A percentile compares a stretch with the other conserved stretches of the same genome.
Conservation (phyloP, 2,329 filamentous ascomycete species). For the Thielaviopsis populi region DNA sequence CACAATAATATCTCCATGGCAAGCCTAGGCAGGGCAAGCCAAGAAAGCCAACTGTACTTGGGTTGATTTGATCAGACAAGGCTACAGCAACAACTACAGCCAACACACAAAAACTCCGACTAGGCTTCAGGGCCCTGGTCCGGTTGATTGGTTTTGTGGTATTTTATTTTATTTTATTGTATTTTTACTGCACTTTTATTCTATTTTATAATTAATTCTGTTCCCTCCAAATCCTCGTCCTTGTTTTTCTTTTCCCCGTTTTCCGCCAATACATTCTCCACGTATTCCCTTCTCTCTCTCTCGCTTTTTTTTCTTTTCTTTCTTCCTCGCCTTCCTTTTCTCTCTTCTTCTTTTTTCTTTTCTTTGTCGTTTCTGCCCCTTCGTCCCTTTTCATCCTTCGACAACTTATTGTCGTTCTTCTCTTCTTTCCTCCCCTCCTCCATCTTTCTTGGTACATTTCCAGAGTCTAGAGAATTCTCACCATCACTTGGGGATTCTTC, state of each 20-base stretch:
- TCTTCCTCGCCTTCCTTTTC: constrained; percentile 3
- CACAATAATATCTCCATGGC: background rate
- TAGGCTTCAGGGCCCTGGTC: background rate
- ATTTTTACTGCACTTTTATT: background rate
- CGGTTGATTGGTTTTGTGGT: background rate
- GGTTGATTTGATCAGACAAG: constrained; percentile 1
- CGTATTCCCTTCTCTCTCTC: background rate
- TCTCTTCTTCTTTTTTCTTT: constrained; percentile 1
- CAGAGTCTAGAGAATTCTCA: constrained; percentile 27
- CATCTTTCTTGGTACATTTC: constrained; percentile 25
- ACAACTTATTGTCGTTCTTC: constrained; percentile 22
- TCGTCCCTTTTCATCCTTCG: constrained; percentile 22
- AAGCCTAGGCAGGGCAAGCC: background rate
- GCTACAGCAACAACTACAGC: background rate
- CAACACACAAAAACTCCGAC: background rate
- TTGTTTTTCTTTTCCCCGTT: background rate
- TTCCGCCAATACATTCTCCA: constrained; percentile 1
- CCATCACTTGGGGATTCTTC: constrained; percentile 30
- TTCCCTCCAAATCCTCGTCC: background rate
- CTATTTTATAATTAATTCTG: constrained; percentile 2
- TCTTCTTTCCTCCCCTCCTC: constrained; percentile 17
- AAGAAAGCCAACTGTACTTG: background rate
- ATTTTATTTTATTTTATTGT: constrained; percentile 6
- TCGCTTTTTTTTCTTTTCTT: background rate
- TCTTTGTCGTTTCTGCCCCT: constrained; percentile 16